A percentile compares a stretch with the other conserved stretches of the same genome.
These are phyloP conservation scores for Zea luxurians DNA, from an alignment of 176 grass and related monocot species.

Conservation along the genomic window DNA sequence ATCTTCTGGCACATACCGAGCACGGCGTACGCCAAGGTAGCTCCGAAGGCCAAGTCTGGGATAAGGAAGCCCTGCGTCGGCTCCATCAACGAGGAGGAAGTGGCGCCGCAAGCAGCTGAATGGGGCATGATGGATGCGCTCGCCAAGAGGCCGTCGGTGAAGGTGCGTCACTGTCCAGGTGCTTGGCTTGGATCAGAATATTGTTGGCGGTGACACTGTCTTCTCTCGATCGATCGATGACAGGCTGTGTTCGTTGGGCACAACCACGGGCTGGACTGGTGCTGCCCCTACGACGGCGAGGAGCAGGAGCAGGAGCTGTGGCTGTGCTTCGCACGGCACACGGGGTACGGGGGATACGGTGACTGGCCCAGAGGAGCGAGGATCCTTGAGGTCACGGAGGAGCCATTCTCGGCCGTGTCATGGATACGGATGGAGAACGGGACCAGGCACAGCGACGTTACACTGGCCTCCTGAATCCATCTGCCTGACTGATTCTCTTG, in stretches of 20 bases:
- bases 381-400: slow-evolving; percentile 54
- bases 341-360: slow-evolving; percentile 77
- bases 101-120: slow-evolving; percentile 69
- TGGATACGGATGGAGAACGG: slow-evolving; percentile 92
- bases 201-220: neutral
- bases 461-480: slow-evolving; percentile 41
- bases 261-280: slow-evolving; percentile 95
- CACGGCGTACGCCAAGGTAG: slow-evolving; percentile 60
- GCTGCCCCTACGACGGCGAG: slow-evolving; percentile 53
- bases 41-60: slow-evolving; percentile 42
- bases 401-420: slow-evolving; percentile 39
- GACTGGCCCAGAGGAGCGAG: slow-evolving; percentile 74
- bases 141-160: slow-evolving; percentile 58
- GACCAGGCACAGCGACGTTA: slow-evolving; percentile 54
- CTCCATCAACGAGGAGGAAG: slow-evolving; percentile 76
- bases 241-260: slow-evolving; percentile 87
- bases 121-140: slow-evolving; percentile 85
- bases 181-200: neutral
- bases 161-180: slow-evolving; percentile 36
- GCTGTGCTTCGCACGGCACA: slow-evolving; percentile 83
- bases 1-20: slow-evolving; percentile 96
- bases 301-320: slow-evolving; percentile 40
- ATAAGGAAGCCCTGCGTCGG: slow-evolving; percentile 66
- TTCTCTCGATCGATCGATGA: neutral
- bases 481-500: neutral